phyloP scores from a whole-genome alignment of 176 grass and related monocot genomes.

The Triticum aestivum region DNA sequence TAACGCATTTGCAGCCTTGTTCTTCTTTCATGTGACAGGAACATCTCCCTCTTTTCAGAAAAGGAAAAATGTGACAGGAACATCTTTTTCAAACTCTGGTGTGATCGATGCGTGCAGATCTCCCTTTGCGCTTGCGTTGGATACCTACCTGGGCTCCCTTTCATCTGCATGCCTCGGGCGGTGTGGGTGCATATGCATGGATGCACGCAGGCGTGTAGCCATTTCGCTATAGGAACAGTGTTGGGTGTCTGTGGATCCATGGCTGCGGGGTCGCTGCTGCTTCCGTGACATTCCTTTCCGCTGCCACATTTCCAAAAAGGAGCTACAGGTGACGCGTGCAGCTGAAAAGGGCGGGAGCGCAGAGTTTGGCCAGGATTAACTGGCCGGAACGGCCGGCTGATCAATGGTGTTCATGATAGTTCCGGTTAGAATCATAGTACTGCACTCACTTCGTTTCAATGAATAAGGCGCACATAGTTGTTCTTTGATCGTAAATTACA shows the following conservation, averaged over 20 bases:
- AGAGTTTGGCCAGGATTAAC: not conserved
- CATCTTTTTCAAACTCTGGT: constrained; percentile 1
- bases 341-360: not conserved
- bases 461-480: too few relatives aligned
- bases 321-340: constrained; percentile 18
- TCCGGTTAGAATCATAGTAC: not conserved
- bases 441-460: too few relatives aligned
- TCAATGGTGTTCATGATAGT: not conserved
- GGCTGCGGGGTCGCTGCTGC: not conserved
- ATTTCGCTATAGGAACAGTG: constrained; percentile 18
- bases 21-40: constrained; percentile 10
- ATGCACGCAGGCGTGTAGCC: not conserved
- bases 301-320: constrained; percentile 11
- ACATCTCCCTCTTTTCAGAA: not conserved
- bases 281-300: constrained; percentile 45
- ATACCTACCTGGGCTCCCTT: not conserved
- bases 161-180: not conserved
- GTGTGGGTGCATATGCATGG: not conserved
- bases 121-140: not conserved
- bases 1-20: not conserved
- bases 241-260: constrained; percentile 1
- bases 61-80: not conserved
- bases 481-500: too few relatives aligned
- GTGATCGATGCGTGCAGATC: not conserved
- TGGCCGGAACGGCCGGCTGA: not conserved